Evolutionary conservation across 2,329 filamentous ascomycete genomes (phyloP).

Genomic region (Ascochyta pisi): DNA sequence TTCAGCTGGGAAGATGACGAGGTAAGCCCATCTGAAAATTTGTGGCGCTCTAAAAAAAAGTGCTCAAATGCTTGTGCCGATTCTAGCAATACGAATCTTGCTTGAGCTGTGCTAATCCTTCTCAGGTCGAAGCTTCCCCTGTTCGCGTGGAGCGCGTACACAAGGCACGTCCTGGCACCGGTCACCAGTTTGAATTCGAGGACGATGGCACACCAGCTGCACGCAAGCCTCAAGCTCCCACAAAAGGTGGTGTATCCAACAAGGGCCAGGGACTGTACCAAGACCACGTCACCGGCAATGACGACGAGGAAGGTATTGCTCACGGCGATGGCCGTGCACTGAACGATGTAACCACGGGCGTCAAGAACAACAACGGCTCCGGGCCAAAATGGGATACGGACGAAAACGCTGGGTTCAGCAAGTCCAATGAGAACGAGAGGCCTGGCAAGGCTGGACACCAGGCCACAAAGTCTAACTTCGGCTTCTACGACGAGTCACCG

Average conservation of each 20-base stretch:
- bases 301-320: constrained; percentile 57
- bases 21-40: constrained; percentile 34
- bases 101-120: constrained; percentile 26
- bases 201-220: constrained; percentile 72
- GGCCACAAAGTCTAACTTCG: constrained; percentile 57
- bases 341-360: constrained; percentile 73
- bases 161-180: constrained; percentile 78
- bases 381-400: constrained; percentile 77
- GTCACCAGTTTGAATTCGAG: constrained; percentile 82
- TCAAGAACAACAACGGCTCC: constrained; percentile 77
- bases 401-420: constrained; percentile 65
- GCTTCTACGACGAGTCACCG: constrained; percentile 39
- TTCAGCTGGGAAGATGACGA: constrained; percentile 78
- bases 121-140: constrained; percentile 64
- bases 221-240: constrained; percentile 46
- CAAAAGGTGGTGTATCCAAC: constrained; percentile 64
- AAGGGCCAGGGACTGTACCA: constrained; percentile 76
- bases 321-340: constrained; percentile 56
- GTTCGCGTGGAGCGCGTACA: constrained; percentile 64
- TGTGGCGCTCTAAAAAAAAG: too few species aligned
- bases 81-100: too few species aligned
- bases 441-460: constrained; percentile 64
- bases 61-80: too few species aligned
- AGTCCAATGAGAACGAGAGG: constrained; percentile 51
- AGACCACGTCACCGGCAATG: constrained; percentile 70